These are phyloP conservation scores for Coelastrella sp. DNA, from an alignment of 139 green algal genomes.

Conservation along the genomic window DNA sequence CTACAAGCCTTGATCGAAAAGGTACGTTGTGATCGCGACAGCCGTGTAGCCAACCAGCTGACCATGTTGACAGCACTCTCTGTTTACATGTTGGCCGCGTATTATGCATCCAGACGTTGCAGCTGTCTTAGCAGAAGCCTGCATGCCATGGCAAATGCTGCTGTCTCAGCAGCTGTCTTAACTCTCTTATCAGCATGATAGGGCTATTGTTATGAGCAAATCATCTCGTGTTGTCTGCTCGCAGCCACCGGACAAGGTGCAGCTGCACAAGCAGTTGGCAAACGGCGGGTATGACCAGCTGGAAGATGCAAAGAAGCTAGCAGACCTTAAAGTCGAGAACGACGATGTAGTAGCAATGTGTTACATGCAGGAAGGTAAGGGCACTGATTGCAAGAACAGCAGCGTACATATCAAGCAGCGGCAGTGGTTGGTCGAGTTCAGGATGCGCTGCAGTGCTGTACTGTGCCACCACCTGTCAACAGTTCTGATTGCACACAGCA, in stretches of 20 bases:
- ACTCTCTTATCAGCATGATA: too few relatives aligned
- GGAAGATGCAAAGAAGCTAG: slow-evolving; percentile 85
- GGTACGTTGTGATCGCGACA: slow-evolving; percentile 48
- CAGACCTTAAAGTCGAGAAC: slow-evolving; percentile 88
- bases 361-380: slow-evolving; percentile 70
- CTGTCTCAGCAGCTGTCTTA: too few relatives aligned
- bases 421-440: background rate
- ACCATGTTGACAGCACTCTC: too few relatives aligned
- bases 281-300: slow-evolving; percentile 47
- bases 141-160: too few relatives aligned
- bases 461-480: too few relatives aligned
- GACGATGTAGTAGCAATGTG: slow-evolving; percentile 84
- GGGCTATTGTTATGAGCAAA: too few relatives aligned
- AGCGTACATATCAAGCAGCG: background rate
- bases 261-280: slow-evolving; percentile 61
- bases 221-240: background rate
- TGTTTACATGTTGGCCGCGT: too few relatives aligned
- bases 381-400: too few relatives aligned
- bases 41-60: too few relatives aligned
- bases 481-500: too few relatives aligned
- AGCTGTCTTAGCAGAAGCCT: too few relatives aligned
- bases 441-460: background rate
- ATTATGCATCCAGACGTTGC: too few relatives aligned
- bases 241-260: slow-evolving; percentile 79
- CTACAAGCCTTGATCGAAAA: slow-evolving; percentile 85